Evolutionary conservation across 192 early-diverging fungal genomes (phyloP).

Genomic region (Podila epigama): DNA sequence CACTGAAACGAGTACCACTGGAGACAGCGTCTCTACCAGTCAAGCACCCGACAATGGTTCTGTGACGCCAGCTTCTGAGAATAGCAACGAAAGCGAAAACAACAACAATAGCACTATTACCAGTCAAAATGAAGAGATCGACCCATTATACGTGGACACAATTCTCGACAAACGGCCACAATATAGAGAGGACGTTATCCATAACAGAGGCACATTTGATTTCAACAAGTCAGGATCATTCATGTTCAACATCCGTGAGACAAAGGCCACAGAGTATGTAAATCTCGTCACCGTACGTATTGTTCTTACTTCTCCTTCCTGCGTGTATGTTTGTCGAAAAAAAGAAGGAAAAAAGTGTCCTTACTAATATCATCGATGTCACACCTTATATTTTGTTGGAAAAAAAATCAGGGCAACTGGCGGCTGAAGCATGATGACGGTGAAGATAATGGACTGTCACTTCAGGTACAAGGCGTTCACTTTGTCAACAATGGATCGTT

Average conservation of each 20-base stretch:
- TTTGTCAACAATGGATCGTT: slow-evolving; percentile 61
- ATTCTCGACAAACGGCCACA: slow-evolving; percentile 24
- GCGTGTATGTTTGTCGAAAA: not conserved
- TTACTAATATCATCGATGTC: not conserved
- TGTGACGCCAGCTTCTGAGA: too few relatives aligned
- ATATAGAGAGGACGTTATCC: slow-evolving; percentile 29
- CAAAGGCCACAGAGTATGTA: slow-evolving; percentile 52
- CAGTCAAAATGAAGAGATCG: not conserved
- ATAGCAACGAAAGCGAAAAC: not conserved
- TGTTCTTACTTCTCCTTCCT: too few relatives aligned
- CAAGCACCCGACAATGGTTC: slow-evolving; percentile 33
- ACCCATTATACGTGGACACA: not conserved
- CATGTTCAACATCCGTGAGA: slow-evolving; percentile 26
- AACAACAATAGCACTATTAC: not conserved
- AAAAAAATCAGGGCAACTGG: slow-evolving; percentile 48
- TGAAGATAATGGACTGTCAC: slow-evolving; percentile 53
- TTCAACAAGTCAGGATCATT: slow-evolving; percentile 42
- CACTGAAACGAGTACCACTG: too few relatives aligned
- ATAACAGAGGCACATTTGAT: slow-evolving; percentile 20
- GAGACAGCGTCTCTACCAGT: slow-evolving; percentile 1
- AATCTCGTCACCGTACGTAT: slow-evolving; percentile 53
- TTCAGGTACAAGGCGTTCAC: slow-evolving; percentile 57
- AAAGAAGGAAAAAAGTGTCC: not conserved
- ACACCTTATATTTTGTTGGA: not conserved
- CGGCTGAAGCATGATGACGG: slow-evolving; percentile 54